These are phyloP conservation scores for Penstemon newberryi DNA, from an alignment of 257 asterid species.

Conservation along the genomic window DNA sequence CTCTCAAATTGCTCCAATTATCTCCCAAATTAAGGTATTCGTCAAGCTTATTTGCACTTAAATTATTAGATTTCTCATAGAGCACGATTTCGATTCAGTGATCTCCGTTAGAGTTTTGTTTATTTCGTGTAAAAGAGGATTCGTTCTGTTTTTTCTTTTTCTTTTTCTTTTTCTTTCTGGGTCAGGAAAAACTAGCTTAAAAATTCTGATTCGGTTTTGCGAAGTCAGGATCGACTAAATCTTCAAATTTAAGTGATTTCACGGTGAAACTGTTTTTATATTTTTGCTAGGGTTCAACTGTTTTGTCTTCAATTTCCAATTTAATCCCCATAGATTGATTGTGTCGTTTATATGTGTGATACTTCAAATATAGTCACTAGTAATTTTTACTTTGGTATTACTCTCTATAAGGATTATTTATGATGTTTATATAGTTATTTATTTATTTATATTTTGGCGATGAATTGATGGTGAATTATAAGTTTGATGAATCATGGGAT, in stretches of 20 bases:
- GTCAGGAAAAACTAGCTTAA: conserved; percentile 25
- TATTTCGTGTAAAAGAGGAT: conserved; percentile 26
- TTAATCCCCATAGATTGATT: neutral
- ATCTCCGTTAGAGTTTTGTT: conserved; percentile 25
- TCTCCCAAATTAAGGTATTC: conserved; percentile 36
- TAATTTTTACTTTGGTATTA: neutral
- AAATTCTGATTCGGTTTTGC: conserved; percentile 12
- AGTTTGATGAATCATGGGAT: conserved; percentile 5
- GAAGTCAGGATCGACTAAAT: conserved; percentile 20
- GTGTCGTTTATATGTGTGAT: conserved; percentile 1
- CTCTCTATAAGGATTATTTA: neutral
- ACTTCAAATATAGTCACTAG: neutral
- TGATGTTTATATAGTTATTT: neutral
- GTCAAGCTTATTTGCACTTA: conserved; percentile 24
- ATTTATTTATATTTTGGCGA: neutral
- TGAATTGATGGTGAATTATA: neutral
- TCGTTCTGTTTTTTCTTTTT: conserved; percentile 17
- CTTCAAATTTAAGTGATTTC: neutral
- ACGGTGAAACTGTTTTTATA: neutral
- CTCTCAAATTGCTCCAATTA: conserved; percentile 34
- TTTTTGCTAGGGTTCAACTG: conserved; percentile 24
- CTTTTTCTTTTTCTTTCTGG: conserved; percentile 31
- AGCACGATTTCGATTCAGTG: conserved; percentile 23
- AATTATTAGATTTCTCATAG: conserved; percentile 8
- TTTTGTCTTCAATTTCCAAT: conserved; percentile 1